Evolutionary conservation across 2,329 filamentous ascomycete genomes (phyloP), one percentile per base, ranked within the genome.

Genomic region (Alternaria viburni): DNA sequence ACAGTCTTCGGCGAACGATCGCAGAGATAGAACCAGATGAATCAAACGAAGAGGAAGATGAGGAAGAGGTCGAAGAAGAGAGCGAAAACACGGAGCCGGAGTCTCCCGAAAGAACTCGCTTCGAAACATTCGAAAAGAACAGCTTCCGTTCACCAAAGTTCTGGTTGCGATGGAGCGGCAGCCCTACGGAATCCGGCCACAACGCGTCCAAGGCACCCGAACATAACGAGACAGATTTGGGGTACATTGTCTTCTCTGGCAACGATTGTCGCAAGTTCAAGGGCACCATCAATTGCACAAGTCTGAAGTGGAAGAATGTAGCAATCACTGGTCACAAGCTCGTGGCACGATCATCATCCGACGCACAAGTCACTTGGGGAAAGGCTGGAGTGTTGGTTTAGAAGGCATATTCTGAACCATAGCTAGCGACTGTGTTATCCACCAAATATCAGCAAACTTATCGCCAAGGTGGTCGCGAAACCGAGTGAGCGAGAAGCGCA

Each of bases 91-190:
- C 60, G 1, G 61, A 59, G 9, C 58, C 60, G 10, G 62, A 59
- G 9, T 54, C 54, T 15, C 61, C 58, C 10, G 59, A 66, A 11
- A 26, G 50, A 1, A 49, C 45, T 19, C 69, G 72, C 26, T 72
- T 74, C 61, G 46, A 62, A 36, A 71, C 64, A 0, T 74, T 74
- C 25, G 72, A 74, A 19, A 74, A 73, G 52, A 74, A 74, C 55
- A 71, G 68, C 47, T 73, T 74, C 52, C 69, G 72, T n/a, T 54
- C 62, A 5, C 72, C 72, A 23, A 74, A 73, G 28, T 74, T 74
- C 50, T 74, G 72, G 72, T 59, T 74, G 9, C 61, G 62, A n/a
- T 74, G 70, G 70, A 71, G 63, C 49, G 70, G 70, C 45, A n/a
- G 30, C 11, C 30, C 21, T 25, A 19, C 23, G 3, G 43, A 44